Percentiles rank a stretch among this genome's conserved stretches.
Conservation (phyloP, 1,139 yeast genomes). For the Geotrichum macrosporum region DNA sequence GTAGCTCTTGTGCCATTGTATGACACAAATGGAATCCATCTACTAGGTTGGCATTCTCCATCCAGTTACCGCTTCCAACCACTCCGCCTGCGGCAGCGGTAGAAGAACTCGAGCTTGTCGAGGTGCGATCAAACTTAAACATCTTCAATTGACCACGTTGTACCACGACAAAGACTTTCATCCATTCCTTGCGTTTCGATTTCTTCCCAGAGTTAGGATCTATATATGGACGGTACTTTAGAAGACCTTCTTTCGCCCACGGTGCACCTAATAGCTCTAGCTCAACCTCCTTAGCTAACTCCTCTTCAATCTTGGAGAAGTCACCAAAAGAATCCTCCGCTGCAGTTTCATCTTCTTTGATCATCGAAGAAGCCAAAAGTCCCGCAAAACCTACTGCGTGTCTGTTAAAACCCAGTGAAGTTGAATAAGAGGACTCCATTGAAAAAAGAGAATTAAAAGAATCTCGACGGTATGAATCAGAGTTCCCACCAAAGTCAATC, state of each 20-base stretch:
- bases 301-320: too few species aligned
- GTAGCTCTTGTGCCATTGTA: constrained; percentile 33
- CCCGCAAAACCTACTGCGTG: constrained; percentile 40
- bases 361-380: constrained; percentile 35
- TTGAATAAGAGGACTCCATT: neutral
- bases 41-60: constrained; percentile 39
- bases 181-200: constrained; percentile 30
- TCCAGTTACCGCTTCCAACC: constrained; percentile 69
- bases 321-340: neutral
- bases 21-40: constrained; percentile 35
- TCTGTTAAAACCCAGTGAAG: constrained; percentile 14
- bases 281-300: too few species aligned
- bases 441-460: neutral
- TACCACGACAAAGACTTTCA: constrained; percentile 35
- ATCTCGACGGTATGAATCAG: neutral
- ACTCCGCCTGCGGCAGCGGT: too few species aligned
- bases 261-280: constrained; percentile 70
- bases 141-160: constrained; percentile 36
- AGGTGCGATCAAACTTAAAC: constrained; percentile 31
- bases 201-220: constrained; percentile 22
- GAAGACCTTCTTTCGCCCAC: constrained; percentile 71
- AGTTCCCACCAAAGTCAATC: constrained; percentile 4
- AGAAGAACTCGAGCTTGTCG: too few species aligned
- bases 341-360: constrained; percentile 20
- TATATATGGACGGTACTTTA: constrained; percentile 48